Evolutionary conservation across 345 rosid species (phyloP).

Genomic region (Balakata baccata): DNA sequence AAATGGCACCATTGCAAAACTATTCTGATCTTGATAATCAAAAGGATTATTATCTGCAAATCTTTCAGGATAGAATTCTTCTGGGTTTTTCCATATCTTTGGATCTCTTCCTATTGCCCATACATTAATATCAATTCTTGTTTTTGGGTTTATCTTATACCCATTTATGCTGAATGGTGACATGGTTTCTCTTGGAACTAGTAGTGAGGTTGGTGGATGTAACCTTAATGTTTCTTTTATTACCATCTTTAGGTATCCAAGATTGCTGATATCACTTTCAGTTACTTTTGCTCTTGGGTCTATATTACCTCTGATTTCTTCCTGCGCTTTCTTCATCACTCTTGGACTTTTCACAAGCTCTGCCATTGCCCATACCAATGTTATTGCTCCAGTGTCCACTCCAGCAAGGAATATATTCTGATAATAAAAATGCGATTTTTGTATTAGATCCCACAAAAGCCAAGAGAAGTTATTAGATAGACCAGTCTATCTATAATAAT

Average conservation of each 20-base stretch:
- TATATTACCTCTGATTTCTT: background rate
- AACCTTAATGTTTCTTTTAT: background rate
- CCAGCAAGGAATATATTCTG: background rate
- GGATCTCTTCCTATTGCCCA: slow-evolving; percentile 1
- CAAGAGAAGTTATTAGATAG: too few species aligned
- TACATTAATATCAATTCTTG: background rate
- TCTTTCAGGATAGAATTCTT: background rate
- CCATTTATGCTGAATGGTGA: background rate
- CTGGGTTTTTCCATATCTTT: background rate
- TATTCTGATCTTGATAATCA: too few species aligned
- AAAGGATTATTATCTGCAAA: background rate
- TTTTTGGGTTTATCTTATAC: background rate
- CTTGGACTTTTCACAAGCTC: background rate
- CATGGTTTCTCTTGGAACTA: background rate
- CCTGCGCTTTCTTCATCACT: slow-evolving; percentile 2
- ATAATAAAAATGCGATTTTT: background rate
- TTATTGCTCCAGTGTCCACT: slow-evolving; percentile 1
- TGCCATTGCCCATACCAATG: background rate
- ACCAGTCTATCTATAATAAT: too few species aligned
- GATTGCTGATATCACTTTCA: background rate
- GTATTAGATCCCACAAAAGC: background rate
- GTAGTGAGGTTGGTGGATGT: background rate
- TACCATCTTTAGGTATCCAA: background rate
- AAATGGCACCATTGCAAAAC: too few species aligned
- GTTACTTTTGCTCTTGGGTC: background rate